These are phyloP conservation scores for Nectriaceae sp. DNA, from an alignment of 2,329 filamentous ascomycete genomes.

Conservation along the genomic window DNA sequence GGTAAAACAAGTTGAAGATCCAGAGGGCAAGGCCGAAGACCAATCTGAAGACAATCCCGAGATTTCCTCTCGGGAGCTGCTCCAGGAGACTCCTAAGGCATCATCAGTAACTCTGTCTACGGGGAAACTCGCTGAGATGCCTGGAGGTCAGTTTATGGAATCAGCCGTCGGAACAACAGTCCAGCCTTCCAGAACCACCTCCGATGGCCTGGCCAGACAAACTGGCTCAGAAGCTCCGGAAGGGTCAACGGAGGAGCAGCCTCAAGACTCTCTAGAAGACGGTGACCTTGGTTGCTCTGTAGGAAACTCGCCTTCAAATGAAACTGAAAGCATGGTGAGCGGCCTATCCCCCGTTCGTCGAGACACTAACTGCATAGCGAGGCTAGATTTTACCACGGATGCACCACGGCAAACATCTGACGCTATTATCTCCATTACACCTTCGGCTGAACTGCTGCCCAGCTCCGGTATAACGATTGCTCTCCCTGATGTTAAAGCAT, in stretches of 20 bases:
- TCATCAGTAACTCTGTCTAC: not conserved
- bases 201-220: not conserved
- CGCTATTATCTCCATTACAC: not conserved
- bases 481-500: too few species aligned
- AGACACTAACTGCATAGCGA: slow-evolving; percentile 5
- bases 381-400: not conserved
- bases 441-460: too few species aligned
- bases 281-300: not conserved
- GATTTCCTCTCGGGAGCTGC: too few species aligned
- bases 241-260: not conserved
- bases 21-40: too few species aligned
- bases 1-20: too few species aligned
- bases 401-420: not conserved
- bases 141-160: not conserved
- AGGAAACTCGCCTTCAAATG: not conserved
- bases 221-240: not conserved
- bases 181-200: not conserved
- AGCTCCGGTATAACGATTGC: too few species aligned
- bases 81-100: too few species aligned
- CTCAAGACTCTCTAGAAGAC: too few species aligned
- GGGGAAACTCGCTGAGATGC: too few species aligned
- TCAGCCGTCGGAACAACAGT: not conserved
- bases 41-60: too few species aligned
- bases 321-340: not conserved
- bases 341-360: not conserved